Evolutionary conservation across 371 early-diverging fungal species (phyloP).

Genomic region (Coemansia sp.): DNA sequence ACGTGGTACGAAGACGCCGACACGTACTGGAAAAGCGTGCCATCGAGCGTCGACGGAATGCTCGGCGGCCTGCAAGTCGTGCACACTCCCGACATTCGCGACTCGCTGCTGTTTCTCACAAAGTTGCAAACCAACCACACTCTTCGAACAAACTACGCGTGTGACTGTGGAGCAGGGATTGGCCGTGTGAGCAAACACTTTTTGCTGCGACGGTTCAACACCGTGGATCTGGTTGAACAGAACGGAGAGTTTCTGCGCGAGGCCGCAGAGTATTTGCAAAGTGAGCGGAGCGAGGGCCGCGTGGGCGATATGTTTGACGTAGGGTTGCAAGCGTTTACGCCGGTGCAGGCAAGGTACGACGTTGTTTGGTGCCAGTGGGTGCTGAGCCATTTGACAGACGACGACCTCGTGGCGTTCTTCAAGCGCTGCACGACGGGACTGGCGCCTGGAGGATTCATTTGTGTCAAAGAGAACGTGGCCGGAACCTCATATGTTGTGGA

Average conservation of each 20-base stretch:
- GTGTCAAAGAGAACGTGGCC: constrained; percentile 89
- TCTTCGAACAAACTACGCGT: constrained; percentile 35
- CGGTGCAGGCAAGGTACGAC: constrained; percentile 75
- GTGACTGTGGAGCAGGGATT: constrained; percentile 94
- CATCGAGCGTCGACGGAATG: constrained; percentile 82
- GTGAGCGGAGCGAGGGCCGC: constrained; percentile 58
- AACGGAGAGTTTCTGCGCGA: constrained; percentile 76
- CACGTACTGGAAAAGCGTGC: constrained; percentile 77
- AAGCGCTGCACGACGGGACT: constrained; percentile 74
- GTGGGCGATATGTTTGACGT: constrained; percentile 65
- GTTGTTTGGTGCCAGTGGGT: constrained; percentile 98
- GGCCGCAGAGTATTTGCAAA: constrained; percentile 56
- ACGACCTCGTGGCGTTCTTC: constrained; percentile 83
- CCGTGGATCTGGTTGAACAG: constrained; percentile 91
- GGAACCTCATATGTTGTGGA: constrained; percentile 68
- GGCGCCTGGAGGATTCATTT: constrained; percentile 73
- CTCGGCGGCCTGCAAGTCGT: constrained; percentile 81
- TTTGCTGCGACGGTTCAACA: constrained; percentile 69
- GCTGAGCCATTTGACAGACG: constrained; percentile 78
- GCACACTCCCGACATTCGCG: constrained; percentile 71
- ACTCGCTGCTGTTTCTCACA: constrained; percentile 68
- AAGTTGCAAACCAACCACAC: constrained; percentile 50
- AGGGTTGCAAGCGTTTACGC: constrained; percentile 83
- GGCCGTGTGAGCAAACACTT: constrained; percentile 90
- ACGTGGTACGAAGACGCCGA: constrained; percentile 87